Conservation (phyloP, 345 rosid genomes). For the Euphorbia lathyris region DNA sequence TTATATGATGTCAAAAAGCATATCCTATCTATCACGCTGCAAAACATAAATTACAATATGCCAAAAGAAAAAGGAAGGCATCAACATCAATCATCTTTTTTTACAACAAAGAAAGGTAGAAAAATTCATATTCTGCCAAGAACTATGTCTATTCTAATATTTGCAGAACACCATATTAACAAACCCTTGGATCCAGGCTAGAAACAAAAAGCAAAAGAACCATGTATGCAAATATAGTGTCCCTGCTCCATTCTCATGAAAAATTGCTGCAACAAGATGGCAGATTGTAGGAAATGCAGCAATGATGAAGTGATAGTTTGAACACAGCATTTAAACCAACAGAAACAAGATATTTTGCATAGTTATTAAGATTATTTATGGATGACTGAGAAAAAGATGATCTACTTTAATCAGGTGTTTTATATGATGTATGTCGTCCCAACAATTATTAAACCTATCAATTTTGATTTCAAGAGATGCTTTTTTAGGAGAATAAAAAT, state of each 20-base stretch:
- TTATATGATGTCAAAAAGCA: not conserved
- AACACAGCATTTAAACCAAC: not conserved
- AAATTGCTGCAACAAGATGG: not conserved
- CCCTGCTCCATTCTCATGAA: not conserved
- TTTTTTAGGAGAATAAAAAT: not conserved
- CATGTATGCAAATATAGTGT: not conserved
- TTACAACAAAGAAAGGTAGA: not conserved
- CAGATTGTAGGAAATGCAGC: not conserved
- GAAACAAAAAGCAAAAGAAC: not conserved
- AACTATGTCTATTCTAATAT: not conserved
- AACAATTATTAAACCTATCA: not conserved
- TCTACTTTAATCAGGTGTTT: not conserved
- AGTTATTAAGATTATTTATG: not conserved
- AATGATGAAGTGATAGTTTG: not conserved
- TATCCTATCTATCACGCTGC: not conserved
- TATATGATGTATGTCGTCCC: not conserved
- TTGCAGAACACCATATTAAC: not conserved
- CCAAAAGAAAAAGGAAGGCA: not conserved
- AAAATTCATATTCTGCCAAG: not conserved
- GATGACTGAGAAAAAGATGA: slow-evolving; percentile 1
- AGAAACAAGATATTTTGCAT: too few relatives aligned
- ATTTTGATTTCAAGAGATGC: not conserved
- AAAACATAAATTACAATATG: not conserved
- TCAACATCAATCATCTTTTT: not conserved
- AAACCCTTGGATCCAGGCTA: not conserved